Base-by-base conservation (phyloP, 495 filamentous ascomycete genomes). In the Saxophila tyrrhenica region DNA sequence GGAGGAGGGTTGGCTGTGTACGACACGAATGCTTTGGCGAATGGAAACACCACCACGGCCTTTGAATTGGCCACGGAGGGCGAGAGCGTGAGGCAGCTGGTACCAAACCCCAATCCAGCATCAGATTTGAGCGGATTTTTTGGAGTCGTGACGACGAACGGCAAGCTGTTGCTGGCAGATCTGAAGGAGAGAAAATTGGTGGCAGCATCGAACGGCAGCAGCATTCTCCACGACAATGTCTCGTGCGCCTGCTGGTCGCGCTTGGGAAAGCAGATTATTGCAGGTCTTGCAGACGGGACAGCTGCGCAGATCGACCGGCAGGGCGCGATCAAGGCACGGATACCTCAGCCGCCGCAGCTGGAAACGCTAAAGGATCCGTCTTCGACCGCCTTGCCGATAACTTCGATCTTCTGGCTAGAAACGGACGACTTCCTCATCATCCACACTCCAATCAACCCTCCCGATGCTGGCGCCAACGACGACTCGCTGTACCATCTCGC, bases 241-340 rank as follows among this genome's bases (percentile, higher is more conserved):
- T 89, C 84, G 63, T 91, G 84, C 64, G 79, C 89, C 1, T 81
- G 85, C 39, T 99, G 94, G 94, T 97, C 91, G 64, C 83, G 79
- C 49, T 86, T 81, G 61, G 94, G 94, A 41, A 97, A 94, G 65
- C 90, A 95, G 65, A 73, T 99, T 21, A 78, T 96, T 5, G 94
- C 89, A 59, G 94, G 94, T 25, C 76, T 94, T 59, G 82, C 75
- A 17, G 80, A 95, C 68, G 92, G 91, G 48, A 81, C 81, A 20
- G 80, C 82, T 38, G 81, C 77, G 55, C 91, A 95, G 64, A 83
- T 96, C 80, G 87, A 84, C 1, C 86, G 84, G 0, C 77, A 86
- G 48, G 92, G 90, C 25, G 73, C 72, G 15, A 75, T 76, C 19
- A 92, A 88, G 66, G 88, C 75, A 20, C 73, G 80, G 39, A 84